These are phyloP conservation scores for Capsella bursapastoris DNA, from an alignment of 345 rosid species.

Conservation along the genomic window DNA sequence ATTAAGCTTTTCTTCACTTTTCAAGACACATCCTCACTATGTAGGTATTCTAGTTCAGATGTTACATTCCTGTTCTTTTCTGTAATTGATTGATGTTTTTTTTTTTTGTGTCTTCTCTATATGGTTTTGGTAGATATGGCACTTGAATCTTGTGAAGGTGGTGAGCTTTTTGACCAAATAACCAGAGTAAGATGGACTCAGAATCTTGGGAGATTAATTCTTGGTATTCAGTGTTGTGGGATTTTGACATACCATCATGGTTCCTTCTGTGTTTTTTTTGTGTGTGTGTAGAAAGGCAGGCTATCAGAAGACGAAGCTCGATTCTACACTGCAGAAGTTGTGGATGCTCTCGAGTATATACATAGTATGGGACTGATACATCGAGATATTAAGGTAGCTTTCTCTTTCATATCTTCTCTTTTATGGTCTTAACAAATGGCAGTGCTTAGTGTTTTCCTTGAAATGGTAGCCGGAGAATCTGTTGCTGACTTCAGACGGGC, in stretches of 20 bases:
- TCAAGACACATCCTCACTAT: conserved; percentile 90
- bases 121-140: conserved; percentile 65
- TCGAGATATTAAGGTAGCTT: conserved; percentile 90
- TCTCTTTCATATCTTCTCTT: conserved; percentile 2
- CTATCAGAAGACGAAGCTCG: conserved; percentile 89
- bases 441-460: conserved; percentile 26
- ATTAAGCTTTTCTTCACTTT: conserved; percentile 86
- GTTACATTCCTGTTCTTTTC: background rate
- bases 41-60: conserved; percentile 53
- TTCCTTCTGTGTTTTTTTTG: background rate
- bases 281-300: conserved; percentile 69
- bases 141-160: conserved; percentile 99
- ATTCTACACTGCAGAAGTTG: conserved; percentile 88
- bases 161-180: conserved; percentile 97
- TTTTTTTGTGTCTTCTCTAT: background rate
- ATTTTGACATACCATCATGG: background rate
- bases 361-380: conserved; percentile 91
- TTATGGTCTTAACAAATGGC: conserved; percentile 17
- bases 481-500: conserved; percentile 79
- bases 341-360: conserved; percentile 97
- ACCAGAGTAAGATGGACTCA: conserved; percentile 74
- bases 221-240: conserved; percentile 48
- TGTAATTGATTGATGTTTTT: background rate
- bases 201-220: background rate
- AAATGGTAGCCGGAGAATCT: conserved; percentile 95